phyloP scores from a whole-genome alignment of 2,329 filamentous ascomycete species.

The Ascochyta rabiei region DNA sequence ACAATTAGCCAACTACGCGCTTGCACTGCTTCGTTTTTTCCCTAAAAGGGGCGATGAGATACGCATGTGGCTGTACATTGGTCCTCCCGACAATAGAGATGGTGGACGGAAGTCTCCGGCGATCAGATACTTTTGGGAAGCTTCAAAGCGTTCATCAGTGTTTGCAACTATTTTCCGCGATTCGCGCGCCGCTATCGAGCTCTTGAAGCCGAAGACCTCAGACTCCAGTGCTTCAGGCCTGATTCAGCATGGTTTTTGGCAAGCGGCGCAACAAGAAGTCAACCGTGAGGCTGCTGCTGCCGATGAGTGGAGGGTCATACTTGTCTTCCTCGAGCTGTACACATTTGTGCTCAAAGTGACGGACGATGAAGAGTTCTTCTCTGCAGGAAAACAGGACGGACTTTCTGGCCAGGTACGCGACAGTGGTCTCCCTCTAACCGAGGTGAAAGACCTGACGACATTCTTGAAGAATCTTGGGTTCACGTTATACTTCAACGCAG shows the following conservation, averaged over 20 bases:
- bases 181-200: constrained; percentile 62
- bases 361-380: constrained; percentile 95
- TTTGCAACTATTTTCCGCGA: constrained; percentile 64
- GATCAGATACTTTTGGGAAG: constrained; percentile 85
- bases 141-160: constrained; percentile 62
- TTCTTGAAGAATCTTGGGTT: constrained; percentile 94
- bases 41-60: constrained; percentile 83
- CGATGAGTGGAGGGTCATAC: constrained; percentile 84
- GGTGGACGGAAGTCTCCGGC: constrained; percentile 60
- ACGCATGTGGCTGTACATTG: constrained; percentile 89
- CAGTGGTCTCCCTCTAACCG: constrained; percentile 71
- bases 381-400: constrained; percentile 51
- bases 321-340: constrained; percentile 93
- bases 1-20: constrained; percentile 81
- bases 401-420: constrained; percentile 50
- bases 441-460: constrained; percentile 75
- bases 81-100: constrained; percentile 61
- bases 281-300: constrained; percentile 52
- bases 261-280: constrained; percentile 39
- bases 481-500: constrained; percentile 81
- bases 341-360: constrained; percentile 90
- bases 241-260: constrained; percentile 39
- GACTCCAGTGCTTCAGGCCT: constrained; percentile 18
- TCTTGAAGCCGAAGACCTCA: constrained; percentile 56
- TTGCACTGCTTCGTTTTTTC: constrained; percentile 85